Base-by-base conservation (phyloP, 2,329 filamentous ascomycete species). In the Nemania serpens region DNA sequence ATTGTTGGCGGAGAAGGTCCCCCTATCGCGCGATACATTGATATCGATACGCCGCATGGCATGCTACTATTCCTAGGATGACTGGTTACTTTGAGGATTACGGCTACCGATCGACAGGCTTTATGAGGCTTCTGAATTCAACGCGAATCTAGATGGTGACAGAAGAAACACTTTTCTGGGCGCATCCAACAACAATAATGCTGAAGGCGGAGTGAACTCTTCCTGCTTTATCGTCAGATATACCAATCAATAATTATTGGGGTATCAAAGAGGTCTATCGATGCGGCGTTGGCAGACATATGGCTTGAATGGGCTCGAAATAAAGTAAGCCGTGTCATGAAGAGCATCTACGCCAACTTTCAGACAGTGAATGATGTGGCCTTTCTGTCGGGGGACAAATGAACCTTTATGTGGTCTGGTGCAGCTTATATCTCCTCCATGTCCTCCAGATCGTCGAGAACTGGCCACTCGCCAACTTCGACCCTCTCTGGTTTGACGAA, bases 401-500 rank as follows among this genome's bases (percentile, higher is more conserved):
- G 41, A 51, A 59, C 61, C 36, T 12, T 13, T n/a, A 39, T 3
- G 36, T 61, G 33, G 48, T 55, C 64, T 56, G 18, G 50, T 52
- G 36, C 7, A 34, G 37, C 47, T 78, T 75, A 89, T 59, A 89
- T 90, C 78, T 91, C 88, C 74, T 91, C 90, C 82, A 91, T 89
- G 65, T 91, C 88, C 72, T 92, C 90, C 66, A 91, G 79, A 71
- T 93, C 85, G 73, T 93, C 85, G 62, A 93, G 79, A 33, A 81
- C 80, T 1, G 87, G 86, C 69, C 83, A 95, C 66, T 93, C 87
- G 18, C 91, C 91, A 43, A 87, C 82, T 75, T 94, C 91, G 20
- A 93, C 86, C 62, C 90, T 81, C 75, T 93, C 91, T 3, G 91
- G 88, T 65, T 90, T 82, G 33, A 93, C 90, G 76, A 95, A 92